Percentiles rank a stretch among this genome's conserved stretches.
Evolutionary conservation across 345 rosid genomes (phyloP).

Genomic region (Boechera retrofracta): DNA sequence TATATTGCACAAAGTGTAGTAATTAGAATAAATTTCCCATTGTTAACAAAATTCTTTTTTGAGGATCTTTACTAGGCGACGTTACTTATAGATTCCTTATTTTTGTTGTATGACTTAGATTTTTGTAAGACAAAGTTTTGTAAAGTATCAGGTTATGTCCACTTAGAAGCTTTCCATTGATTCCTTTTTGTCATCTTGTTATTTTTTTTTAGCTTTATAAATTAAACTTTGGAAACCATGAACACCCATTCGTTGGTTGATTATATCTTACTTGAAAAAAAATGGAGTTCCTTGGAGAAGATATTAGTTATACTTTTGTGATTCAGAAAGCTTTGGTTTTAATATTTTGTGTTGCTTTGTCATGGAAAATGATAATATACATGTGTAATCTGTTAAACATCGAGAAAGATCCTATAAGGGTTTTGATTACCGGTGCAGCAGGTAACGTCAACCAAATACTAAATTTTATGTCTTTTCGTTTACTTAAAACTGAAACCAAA

Average conservation of each 20-base stretch:
- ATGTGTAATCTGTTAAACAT: constrained; percentile 59
- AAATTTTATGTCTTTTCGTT: background rate
- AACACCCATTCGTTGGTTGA: constrained; percentile 25
- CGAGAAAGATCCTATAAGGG: constrained; percentile 66
- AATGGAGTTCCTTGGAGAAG: constrained; percentile 46
- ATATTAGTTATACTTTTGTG: constrained; percentile 36
- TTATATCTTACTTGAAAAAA: constrained; percentile 13
- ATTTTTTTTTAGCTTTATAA: constrained; percentile 24
- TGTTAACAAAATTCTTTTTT: background rate
- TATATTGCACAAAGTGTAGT: background rate
- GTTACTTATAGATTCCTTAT: constrained; percentile 29
- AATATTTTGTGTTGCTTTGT: constrained; percentile 50
- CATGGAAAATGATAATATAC: constrained; percentile 62
- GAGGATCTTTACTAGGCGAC: constrained; percentile 17
- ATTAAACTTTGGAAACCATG: constrained; percentile 19
- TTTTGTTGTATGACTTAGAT: constrained; percentile 18
- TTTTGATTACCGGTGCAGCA: constrained; percentile 82
- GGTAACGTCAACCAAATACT: constrained; percentile 47
- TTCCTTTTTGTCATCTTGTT: constrained; percentile 13
- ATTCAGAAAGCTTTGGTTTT: constrained; percentile 61
- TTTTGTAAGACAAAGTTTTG: constrained; percentile 23
- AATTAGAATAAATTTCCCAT: background rate
- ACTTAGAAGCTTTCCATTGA: constrained; percentile 21
- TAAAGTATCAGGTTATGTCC: constrained; percentile 43
- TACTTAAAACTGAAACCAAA: no score